A percentile compares a stretch with the other conserved stretches of the same genome.
These are phyloP conservation scores for Zychaea mexicana DNA, from an alignment of 371 early-diverging fungal species.

Conservation along the genomic window DNA sequence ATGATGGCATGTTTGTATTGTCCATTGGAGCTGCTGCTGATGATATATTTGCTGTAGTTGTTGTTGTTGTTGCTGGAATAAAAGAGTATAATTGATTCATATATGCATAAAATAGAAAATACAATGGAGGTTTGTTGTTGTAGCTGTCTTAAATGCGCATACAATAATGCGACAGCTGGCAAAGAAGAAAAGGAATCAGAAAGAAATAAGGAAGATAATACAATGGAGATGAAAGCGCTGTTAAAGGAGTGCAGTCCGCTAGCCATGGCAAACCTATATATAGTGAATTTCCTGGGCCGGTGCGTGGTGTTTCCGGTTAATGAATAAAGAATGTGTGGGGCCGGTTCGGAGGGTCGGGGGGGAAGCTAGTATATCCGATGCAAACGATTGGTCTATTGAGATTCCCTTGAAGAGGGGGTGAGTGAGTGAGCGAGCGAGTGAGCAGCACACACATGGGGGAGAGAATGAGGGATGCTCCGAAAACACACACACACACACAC, in stretches of 20 bases:
- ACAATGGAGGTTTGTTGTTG: background rate
- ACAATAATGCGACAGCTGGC: background rate
- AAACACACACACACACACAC: too few relatives aligned
- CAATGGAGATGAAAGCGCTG: background rate
- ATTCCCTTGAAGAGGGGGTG: conserved; percentile 2
- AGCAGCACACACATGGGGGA: too few relatives aligned
- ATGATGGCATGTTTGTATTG: background rate
- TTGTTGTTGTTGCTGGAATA: background rate
- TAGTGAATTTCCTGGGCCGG: background rate
- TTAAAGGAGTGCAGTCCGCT: background rate
- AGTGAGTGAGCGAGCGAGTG: background rate
- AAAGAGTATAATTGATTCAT: background rate
- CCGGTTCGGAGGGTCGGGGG: conserved; percentile 7
- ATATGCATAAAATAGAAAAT: conserved; percentile 2
- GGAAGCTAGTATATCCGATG: background rate
- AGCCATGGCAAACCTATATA: background rate
- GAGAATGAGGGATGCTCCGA: background rate
- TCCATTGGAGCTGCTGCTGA: background rate
- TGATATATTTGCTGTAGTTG: background rate
- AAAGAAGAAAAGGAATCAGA: background rate
- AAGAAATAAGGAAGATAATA: background rate
- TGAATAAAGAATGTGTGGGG: conserved; percentile 8
- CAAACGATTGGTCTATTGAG: conserved; percentile 9
- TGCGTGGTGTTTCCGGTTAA: conserved; percentile 3
- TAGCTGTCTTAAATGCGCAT: background rate